phyloP scores from a whole-genome alignment of 2,329 filamentous ascomycete species.

The Scorias spongiosa region DNA sequence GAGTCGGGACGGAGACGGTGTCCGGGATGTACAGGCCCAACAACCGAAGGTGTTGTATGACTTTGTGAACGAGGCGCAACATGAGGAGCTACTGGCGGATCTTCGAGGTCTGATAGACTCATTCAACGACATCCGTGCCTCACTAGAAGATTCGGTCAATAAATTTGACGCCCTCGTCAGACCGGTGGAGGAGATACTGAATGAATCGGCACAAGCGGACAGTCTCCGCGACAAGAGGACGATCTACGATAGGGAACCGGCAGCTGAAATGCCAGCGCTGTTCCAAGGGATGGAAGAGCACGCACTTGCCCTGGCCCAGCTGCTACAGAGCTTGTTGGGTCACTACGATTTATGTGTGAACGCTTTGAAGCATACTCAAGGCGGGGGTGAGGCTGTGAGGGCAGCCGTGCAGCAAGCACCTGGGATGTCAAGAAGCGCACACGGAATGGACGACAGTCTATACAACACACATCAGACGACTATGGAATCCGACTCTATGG shows the following conservation, averaged over 20 bases:
- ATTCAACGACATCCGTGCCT: conserved; percentile 52
- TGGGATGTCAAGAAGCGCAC: conserved; percentile 19
- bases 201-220: neutral
- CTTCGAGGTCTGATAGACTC: conserved; percentile 58
- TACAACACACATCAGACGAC: conserved; percentile 20
- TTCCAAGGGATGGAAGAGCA: conserved; percentile 49
- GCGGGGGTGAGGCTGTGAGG: conserved; percentile 33
- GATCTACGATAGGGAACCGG: conserved; percentile 15
- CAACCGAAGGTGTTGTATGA: conserved; percentile 50
- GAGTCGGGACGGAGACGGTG: conserved; percentile 1
- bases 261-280: conserved; percentile 27
- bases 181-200: conserved; percentile 27
- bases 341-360: conserved; percentile 92
- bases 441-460: conserved; percentile 51
- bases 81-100: conserved; percentile 48
- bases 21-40: conserved; percentile 3
- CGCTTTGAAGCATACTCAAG: conserved; percentile 77
- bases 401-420: conserved; percentile 22
- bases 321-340: conserved; percentile 63
- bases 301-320: conserved; percentile 67
- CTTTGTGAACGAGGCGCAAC: conserved; percentile 59
- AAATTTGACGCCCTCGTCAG: conserved; percentile 64
- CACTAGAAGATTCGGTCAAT: conserved; percentile 36
- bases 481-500: conserved; percentile 47
- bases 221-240: conserved; percentile 16